A percentile compares a stretch with the other conserved stretches of the same genome.
Conservation (phyloP, 805 yeast species). For the Candida montana region DNA sequence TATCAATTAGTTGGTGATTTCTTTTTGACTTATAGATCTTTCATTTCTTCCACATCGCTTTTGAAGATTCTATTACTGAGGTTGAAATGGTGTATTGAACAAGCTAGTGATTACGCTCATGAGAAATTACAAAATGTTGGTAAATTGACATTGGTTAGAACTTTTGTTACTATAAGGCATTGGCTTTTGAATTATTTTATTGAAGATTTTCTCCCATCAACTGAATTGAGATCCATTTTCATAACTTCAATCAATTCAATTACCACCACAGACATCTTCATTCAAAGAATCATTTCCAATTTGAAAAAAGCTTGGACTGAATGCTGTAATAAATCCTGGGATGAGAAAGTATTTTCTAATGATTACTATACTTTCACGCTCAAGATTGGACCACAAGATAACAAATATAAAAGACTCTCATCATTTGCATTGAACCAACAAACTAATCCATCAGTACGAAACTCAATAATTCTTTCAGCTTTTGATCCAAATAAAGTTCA, state of each 20-base stretch:
- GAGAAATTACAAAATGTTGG: constrained; percentile 43
- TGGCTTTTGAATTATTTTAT: constrained; percentile 86
- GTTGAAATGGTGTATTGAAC: constrained; percentile 63
- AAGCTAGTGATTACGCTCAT: constrained; percentile 22
- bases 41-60: constrained; percentile 52
- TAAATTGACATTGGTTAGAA: constrained; percentile 63
- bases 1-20: constrained; percentile 80
- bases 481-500: constrained; percentile 19
- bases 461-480: constrained; percentile 34
- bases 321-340: constrained; percentile 26
- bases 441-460: constrained; percentile 34
- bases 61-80: constrained; percentile 59
- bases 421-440: constrained; percentile 32
- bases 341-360: constrained; percentile 26
- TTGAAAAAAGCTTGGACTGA: constrained; percentile 47
- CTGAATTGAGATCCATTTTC: constrained; percentile 41
- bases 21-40: constrained; percentile 75
- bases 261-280: constrained; percentile 20
- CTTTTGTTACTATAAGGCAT: constrained; percentile 82
- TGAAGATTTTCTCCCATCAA: constrained; percentile 67
- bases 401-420: constrained; percentile 30
- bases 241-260: constrained; percentile 30
- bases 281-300: constrained; percentile 36
- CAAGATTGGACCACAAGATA: constrained; percentile 24
- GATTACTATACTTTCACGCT: constrained; percentile 19